Evolutionary conservation across 2,329 filamentous ascomycete species (phyloP).

Genomic region (Pseudopyrenochaeta lycopersici): DNA sequence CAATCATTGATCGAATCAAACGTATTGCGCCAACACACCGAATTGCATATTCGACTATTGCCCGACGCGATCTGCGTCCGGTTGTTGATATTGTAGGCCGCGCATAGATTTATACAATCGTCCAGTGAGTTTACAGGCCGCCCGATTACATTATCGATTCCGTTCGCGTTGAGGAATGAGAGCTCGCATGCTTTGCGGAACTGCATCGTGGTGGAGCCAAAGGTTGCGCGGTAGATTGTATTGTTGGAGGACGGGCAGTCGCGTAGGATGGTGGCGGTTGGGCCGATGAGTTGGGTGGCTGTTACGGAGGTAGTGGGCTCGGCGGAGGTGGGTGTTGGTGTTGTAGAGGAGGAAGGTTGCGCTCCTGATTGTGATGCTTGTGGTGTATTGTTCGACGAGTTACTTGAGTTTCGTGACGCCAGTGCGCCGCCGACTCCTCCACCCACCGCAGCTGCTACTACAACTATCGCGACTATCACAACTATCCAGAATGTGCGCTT

Average conservation of each 20-base stretch:
- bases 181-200: slow-evolving; percentile 18
- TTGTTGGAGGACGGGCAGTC: slow-evolving; percentile 25
- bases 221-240: slow-evolving; percentile 16
- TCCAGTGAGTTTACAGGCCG: slow-evolving; percentile 6
- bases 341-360: not conserved
- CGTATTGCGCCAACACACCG: slow-evolving; percentile 24
- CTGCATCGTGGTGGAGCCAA: slow-evolving; percentile 10
- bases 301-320: slow-evolving; percentile 6
- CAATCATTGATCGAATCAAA: slow-evolving; percentile 22
- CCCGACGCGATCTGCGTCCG: slow-evolving; percentile 10
- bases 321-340: slow-evolving; percentile 7
- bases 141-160: slow-evolving; percentile 3
- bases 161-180: slow-evolving; percentile 13
- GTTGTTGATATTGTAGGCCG: slow-evolving; percentile 19
- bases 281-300: slow-evolving; percentile 15
- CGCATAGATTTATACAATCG: slow-evolving; percentile 22
- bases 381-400: not conserved
- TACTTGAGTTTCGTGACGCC: slow-evolving; percentile 9
- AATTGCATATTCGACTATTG: slow-evolving; percentile 10
- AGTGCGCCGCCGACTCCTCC: slow-evolving; percentile 21
- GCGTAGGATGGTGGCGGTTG: slow-evolving; percentile 18
- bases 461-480: slow-evolving; percentile 9
- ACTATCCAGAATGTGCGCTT: slow-evolving; percentile 17
- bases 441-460: slow-evolving; percentile 17
- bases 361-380: not conserved